phyloP scores from a whole-genome alignment of 202 grass and related monocot species.

The Zizania palustris region DNA sequence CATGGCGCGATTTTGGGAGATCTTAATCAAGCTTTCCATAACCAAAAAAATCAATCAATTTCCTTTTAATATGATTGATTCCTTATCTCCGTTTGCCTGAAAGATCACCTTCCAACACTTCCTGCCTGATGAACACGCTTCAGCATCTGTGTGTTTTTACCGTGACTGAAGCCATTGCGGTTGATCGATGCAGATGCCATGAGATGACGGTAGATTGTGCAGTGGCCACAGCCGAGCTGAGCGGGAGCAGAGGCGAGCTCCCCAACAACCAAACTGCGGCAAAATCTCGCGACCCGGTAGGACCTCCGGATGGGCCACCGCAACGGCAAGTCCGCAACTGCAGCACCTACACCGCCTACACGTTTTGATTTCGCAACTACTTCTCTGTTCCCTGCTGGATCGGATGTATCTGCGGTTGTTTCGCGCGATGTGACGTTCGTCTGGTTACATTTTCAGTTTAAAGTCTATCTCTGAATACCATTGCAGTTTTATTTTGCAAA shows the following conservation, averaged over 20 bases:
- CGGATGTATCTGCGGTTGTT: neutral
- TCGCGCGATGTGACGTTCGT: neutral
- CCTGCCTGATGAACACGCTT: too few relatives aligned
- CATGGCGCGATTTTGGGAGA: too few relatives aligned
- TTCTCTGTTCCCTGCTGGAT: neutral
- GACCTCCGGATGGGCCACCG: neutral
- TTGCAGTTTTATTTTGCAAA: neutral
- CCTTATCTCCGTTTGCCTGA: too few relatives aligned
- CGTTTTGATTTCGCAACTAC: constrained; percentile 1
- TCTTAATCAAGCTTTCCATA: too few relatives aligned
- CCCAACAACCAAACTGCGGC: constrained; percentile 26
- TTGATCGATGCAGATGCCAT: neutral
- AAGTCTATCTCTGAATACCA: too few relatives aligned
- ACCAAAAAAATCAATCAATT: too few relatives aligned
- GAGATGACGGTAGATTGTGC: neutral
- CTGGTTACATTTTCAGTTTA: too few relatives aligned
- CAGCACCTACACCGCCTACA: neutral
- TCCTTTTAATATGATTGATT: too few relatives aligned
- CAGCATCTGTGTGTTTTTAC: neutral
- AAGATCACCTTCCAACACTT: too few relatives aligned
- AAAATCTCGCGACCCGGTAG: neutral
- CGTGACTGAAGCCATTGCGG: neutral
- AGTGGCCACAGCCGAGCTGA: neutral
- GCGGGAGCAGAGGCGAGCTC: neutral
- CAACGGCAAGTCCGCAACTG: neutral